Percentiles rank a stretch among this genome's conserved stretches.
Conservation (phyloP, 306 rosid species). For the Rosa lucieae region DNA sequence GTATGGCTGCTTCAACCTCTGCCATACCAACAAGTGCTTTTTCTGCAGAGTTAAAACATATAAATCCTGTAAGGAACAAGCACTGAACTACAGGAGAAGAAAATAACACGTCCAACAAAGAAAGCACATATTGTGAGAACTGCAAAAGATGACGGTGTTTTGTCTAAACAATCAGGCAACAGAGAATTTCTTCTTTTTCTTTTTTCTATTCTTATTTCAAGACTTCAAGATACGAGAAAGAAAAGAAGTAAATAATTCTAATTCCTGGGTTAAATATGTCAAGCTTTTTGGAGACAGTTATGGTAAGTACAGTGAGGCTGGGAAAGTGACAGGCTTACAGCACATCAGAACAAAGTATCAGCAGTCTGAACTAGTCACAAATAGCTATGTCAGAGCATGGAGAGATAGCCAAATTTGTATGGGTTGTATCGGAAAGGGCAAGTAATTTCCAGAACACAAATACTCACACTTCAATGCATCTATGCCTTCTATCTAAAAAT, state of each 20-base stretch:
- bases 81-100: conserved; percentile 18
- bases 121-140: not conserved
- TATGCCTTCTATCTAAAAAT: not conserved
- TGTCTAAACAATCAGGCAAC: not conserved
- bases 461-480: not conserved
- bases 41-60: conserved; percentile 39
- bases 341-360: not conserved
- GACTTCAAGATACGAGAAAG: not conserved
- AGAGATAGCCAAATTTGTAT: not conserved
- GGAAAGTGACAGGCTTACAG: not conserved
- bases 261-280: not conserved
- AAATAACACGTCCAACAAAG: not conserved
- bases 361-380: not conserved
- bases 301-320: not conserved
- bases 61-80: conserved; percentile 21
- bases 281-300: not conserved
- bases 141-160: not conserved
- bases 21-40: conserved; percentile 65
- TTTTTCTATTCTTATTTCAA: not conserved
- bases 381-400: not conserved
- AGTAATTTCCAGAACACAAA: not conserved
- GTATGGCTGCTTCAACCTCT: conserved; percentile 88
- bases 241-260: not conserved
- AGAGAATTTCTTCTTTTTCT: not conserved
- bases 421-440: not conserved